phyloP scores from a whole-genome alignment of 768 basidiomycete genomes.

The Tricholoma hemisulphureum region DNA sequence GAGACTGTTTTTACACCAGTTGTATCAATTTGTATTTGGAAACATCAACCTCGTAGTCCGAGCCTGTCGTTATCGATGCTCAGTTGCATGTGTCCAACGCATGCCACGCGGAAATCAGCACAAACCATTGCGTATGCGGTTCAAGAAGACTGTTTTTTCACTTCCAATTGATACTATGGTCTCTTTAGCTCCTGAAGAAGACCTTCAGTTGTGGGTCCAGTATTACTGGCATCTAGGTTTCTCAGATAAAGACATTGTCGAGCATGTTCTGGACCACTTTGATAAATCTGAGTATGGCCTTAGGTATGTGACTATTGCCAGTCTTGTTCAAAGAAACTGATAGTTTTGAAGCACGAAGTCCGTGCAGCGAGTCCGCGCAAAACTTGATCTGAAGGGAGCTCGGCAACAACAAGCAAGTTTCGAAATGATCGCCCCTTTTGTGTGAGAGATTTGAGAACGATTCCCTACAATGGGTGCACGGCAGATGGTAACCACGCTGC shows the following conservation, averaged over 20 bases:
- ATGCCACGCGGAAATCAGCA: too few species aligned
- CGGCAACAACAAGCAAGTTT: neutral
- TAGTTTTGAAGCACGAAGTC: neutral
- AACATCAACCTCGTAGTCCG: too few species aligned
- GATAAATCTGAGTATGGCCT: neutral
- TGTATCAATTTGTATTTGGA: too few species aligned
- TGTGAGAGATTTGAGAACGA: neutral
- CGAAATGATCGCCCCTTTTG: neutral
- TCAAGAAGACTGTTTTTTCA: too few species aligned
- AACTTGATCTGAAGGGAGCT: neutral
- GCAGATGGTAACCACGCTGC: constrained; percentile 8
- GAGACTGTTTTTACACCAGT: too few species aligned
- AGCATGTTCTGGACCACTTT: neutral
- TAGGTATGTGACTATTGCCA: neutral
- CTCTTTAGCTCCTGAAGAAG: too few species aligned
- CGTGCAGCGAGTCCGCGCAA: too few species aligned
- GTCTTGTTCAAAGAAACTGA: neutral
- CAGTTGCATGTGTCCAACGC: too few species aligned
- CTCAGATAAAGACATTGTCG: neutral
- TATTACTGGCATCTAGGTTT: neutral
- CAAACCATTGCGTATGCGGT: too few species aligned
- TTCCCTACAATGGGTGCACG: constrained; percentile 14
- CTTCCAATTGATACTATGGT: too few species aligned
- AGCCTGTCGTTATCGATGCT: too few species aligned
- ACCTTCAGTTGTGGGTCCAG: neutral